Evolutionary conservation across 2,329 filamentous ascomycete genomes (phyloP).

Genomic region (Endoconidiophora polonica): DNA sequence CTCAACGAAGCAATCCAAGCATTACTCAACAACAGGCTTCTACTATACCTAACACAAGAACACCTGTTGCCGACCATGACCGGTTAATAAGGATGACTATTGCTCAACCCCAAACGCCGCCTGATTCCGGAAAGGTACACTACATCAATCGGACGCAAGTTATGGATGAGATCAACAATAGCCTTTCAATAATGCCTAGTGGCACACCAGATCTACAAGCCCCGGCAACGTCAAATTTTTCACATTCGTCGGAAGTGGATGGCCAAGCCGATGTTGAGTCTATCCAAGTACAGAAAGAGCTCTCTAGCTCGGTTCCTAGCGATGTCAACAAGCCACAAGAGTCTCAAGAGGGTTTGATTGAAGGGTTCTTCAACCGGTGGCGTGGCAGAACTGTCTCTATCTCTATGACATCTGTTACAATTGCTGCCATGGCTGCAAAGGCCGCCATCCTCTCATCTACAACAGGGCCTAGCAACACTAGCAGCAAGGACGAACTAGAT

Average conservation of each 20-base stretch:
- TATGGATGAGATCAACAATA: background rate
- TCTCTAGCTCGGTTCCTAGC: background rate
- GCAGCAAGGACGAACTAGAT: background rate
- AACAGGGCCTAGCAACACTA: background rate
- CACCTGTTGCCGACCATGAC: background rate
- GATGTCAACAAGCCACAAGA: background rate
- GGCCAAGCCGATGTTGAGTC: background rate
- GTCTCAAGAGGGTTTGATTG: slow-evolving; percentile 2
- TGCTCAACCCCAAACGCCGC: slow-evolving; percentile 1
- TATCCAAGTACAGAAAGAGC: background rate
- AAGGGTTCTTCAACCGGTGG: slow-evolving; percentile 5
- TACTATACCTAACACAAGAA: background rate
- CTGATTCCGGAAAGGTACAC: slow-evolving; percentile 1
- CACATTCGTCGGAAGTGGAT: background rate
- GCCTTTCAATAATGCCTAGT: background rate
- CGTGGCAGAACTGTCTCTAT: background rate
- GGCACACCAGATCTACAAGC: background rate
- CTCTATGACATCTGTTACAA: slow-evolving; percentile 2
- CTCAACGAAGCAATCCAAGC: slow-evolving; percentile 18
- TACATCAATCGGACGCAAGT: too few species aligned
- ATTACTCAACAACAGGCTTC: background rate
- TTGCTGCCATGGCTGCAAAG: slow-evolving; percentile 4
- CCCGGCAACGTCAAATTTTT: background rate
- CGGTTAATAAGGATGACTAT: too few species aligned
- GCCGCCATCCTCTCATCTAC: too few species aligned